Base-by-base conservation (phyloP, 768 basidiomycete genomes). In the Boletus eberwhitei region DNA sequence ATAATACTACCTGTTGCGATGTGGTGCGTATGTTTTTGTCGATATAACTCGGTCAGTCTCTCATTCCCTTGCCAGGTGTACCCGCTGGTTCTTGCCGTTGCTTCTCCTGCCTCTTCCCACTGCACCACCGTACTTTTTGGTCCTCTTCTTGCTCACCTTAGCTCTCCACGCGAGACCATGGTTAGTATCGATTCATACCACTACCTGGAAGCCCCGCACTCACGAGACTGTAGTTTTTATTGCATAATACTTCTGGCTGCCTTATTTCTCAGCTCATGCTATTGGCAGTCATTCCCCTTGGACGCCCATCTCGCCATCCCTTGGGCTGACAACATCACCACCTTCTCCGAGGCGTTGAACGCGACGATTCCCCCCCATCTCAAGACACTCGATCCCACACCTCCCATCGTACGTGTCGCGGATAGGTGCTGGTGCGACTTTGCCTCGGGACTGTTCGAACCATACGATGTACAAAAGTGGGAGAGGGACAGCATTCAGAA, bases 351-450 rank as follows among this genome's bases (percentile, higher is more conserved):
- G 35, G 87, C 87, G 3, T 69, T 90, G 52, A 79, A 77, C 45
- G 72, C 79, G 13, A 77, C 76, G 22, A 75, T 79, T 9, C 60
- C 74, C 8, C 45, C 72, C 19, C 71, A 74, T 50, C 76, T 78
- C 60, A 57, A 71, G 13, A 66, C 73, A 8, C 70, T 63, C 19
- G 56, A 70, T 14, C 54, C 80, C 12, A 59, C 81, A 5, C 86
- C 86, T 0, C 70, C 77, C 2, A 77, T 82, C 43, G 82, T 93
- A 46, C 83, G 80, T 26, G 77, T 88, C 3, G 76, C 79, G 5
- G 91, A 93, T 61, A 83, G 90, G 43, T 93, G 91, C 65, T 93
- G 91, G 91, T 93, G 90, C 60, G 90, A 93, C 63, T 74, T 91
- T 55, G 80, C 84, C 19, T 73, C 75, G 17, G 77, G 79, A 14